These are phyloP conservation scores for Pythium dissotocum DNA, from an alignment of 352 stramenopile species.

Conservation along the genomic window DNA sequence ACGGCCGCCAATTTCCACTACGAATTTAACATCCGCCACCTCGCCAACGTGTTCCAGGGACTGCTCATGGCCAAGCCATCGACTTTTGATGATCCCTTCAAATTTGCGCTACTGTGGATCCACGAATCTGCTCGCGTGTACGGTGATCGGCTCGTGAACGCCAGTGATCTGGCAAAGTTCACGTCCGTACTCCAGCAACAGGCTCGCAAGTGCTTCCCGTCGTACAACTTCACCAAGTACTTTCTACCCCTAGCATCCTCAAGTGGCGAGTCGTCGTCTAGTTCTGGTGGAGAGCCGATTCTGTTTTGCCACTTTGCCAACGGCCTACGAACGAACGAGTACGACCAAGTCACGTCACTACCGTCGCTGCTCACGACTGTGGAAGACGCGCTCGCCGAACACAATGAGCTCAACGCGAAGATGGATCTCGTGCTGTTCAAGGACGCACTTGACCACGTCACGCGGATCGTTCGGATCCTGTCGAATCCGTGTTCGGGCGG, in stretches of 20 bases:
- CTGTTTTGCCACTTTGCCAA: conserved; percentile 94
- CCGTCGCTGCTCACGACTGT: conserved; percentile 66
- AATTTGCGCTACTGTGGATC: conserved; percentile 94
- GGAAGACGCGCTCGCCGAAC: conserved; percentile 89
- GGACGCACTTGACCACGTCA: conserved; percentile 94
- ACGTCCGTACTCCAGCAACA: conserved; percentile 88
- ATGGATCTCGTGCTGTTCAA: conserved; percentile 97
- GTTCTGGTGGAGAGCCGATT: conserved; percentile 61
- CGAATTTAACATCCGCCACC: conserved; percentile 96
- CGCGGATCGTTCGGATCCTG: conserved; percentile 94
- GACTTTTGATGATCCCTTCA: conserved; percentile 84
- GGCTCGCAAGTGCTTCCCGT: conserved; percentile 92
- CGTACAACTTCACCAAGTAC: conserved; percentile 89
- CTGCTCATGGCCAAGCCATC: conserved; percentile 88
- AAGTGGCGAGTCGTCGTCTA: not conserved
- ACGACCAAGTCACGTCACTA: conserved; percentile 89
- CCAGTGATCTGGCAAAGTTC: conserved; percentile 84
- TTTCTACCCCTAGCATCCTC: conserved; percentile 66
- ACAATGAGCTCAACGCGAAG: conserved; percentile 92
- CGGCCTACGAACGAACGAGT: conserved; percentile 84
- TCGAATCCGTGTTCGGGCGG: conserved; percentile 84
- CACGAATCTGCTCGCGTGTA: conserved; percentile 97
- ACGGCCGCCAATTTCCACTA: conserved; percentile 97
- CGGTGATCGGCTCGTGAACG: conserved; percentile 90
- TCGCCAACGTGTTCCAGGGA: conserved; percentile 95